Evolutionary conservation across 1,139 yeast species (phyloP), one percentile per base, ranked within the genome.

Genomic region (Suhomyces guaymorum): DNA sequence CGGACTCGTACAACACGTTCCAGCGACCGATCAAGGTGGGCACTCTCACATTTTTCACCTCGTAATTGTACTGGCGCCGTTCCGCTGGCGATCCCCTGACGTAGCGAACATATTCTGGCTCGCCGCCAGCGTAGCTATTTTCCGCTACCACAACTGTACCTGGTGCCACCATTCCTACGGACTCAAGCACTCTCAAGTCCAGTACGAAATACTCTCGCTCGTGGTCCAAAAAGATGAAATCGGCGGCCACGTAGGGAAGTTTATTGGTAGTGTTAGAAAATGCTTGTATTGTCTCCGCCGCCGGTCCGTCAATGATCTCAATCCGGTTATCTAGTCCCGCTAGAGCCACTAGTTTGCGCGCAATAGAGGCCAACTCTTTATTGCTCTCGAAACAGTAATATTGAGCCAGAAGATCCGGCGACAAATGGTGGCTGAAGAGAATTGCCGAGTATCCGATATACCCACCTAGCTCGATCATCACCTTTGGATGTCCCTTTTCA

Each of bases 391-490:
- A 69, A 15, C 70, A 60, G 45, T 60, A 68, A 39, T 66, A 62
- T 32, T 57, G 60, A 5, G 63, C 58, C 9, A 20, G 23, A 6
- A 14, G 17, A 6, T 45, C 50, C 19, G 49, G 39, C 6, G 46
- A 40, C 41, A 65, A 41, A 38, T 57, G 55, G 20, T 46, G 50
- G 1, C 63, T 62, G 38, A 67, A 67, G 21, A 59, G 44, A 2
- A 73, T 57, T 6, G 75, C 70, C 0, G 73, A 63, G 41, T 71
- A 72, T 0, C 78, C 78, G 13, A 66, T 52, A 38, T 61, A 70
- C 3, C 73, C 58, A 4, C 78, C 78, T 27, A 73, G 51, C 42
- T 73, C 78, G 25, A 66, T 49, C 52, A 70, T 51, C 4, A 57
- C 37, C 23, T 54, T 55, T 1, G 76, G 75, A 15, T 56, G 46